Percentiles rank a stretch among this genome's conserved stretches.
phyloP scores from a whole-genome alignment of 768 basidiomycete species.

The Amanita pseudoporphyria region DNA sequence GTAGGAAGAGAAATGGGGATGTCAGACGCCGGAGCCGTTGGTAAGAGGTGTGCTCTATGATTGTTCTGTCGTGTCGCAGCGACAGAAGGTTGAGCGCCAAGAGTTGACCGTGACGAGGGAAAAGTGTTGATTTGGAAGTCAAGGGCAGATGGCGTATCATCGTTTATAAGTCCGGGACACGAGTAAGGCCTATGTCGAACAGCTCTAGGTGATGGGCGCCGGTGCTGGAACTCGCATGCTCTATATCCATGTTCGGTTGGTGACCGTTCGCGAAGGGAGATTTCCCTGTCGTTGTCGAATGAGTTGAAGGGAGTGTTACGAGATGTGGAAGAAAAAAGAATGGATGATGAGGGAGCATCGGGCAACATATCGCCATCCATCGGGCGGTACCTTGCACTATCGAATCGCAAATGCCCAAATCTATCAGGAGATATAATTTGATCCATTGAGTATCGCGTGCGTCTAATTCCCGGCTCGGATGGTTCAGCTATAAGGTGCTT shows the following conservation, averaged over 20 bases:
- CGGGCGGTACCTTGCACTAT: neutral
- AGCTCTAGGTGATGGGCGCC: neutral
- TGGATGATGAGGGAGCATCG: neutral
- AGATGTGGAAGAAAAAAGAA: neutral
- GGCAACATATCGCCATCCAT: neutral
- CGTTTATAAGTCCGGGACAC: neutral
- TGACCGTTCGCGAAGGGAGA: neutral
- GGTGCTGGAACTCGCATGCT: neutral
- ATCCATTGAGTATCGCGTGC: neutral
- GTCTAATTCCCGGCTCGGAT: neutral
- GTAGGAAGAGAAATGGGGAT: neutral
- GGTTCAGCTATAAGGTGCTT: neutral
- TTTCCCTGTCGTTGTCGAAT: neutral
- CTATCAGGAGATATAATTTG: neutral
- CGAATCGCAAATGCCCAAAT: neutral
- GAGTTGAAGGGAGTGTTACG: neutral
- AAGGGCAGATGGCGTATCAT: slow-evolving; percentile 6
- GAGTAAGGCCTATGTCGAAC: neutral
- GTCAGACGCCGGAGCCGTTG: neutral
- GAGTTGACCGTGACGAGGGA: neutral
- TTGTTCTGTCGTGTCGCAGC: neutral
- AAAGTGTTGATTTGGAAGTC: slow-evolving; percentile 7
- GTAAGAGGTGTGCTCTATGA: neutral
- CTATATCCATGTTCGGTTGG: neutral
- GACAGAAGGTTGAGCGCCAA: neutral